A percentile compares a stretch with the other conserved stretches of the same genome.
Evolutionary conservation across 2,329 filamentous ascomycete species (phyloP).

Genomic region (Xylariaceae sp.): DNA sequence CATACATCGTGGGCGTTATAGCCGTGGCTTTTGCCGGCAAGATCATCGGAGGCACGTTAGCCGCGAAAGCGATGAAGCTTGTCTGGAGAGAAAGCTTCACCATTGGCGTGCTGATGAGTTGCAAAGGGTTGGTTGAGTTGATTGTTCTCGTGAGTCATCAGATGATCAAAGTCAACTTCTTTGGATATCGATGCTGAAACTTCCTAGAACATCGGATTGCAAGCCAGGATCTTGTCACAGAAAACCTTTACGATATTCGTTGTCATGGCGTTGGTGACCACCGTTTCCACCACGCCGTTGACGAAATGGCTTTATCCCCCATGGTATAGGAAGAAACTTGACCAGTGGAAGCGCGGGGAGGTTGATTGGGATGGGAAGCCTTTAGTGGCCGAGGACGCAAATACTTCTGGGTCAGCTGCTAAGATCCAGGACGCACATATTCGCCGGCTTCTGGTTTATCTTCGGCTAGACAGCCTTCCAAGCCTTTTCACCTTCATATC

Average conservation of each 20-base stretch:
- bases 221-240: conserved; percentile 66
- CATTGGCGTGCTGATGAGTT: conserved; percentile 91
- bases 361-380: conserved; percentile 80
- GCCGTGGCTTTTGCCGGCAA: conserved; percentile 80
- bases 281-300: conserved; percentile 67
- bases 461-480: conserved; percentile 80
- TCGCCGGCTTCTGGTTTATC: conserved; percentile 69
- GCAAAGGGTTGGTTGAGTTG: conserved; percentile 89
- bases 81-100: conserved; percentile 88
- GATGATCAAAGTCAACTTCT: no score
- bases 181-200: conserved; percentile 10
- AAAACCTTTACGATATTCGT: conserved; percentile 77
- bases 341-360: conserved; percentile 53
- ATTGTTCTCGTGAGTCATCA: conserved; percentile 72
- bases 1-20: conserved; percentile 80
- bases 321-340: conserved; percentile 70
- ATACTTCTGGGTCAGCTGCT: conserved; percentile 26
- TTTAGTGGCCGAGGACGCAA: conserved; percentile 36
- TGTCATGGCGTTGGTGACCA: conserved; percentile 76
- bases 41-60: conserved; percentile 75
- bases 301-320: conserved; percentile 65
- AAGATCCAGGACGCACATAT: conserved; percentile 39
- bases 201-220: conserved; percentile 61
- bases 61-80: conserved; percentile 70
- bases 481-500: conserved; percentile 79